Conservation (phyloP, 2,329 filamentous ascomycete species). For the Tolypocladium pustulatum region DNA sequence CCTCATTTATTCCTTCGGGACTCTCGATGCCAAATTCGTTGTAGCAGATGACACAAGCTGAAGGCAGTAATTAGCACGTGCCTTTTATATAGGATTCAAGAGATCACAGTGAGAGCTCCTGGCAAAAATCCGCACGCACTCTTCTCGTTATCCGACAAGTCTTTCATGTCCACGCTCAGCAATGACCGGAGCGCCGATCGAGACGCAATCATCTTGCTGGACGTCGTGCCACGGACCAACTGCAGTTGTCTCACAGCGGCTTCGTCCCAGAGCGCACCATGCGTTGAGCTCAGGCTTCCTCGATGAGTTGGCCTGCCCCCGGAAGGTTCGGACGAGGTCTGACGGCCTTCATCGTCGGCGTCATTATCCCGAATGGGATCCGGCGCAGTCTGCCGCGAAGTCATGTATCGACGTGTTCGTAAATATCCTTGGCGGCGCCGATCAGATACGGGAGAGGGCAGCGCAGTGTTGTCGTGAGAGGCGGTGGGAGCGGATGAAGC, state of each 20-base stretch:
- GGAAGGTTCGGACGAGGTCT: background rate
- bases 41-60: constrained; percentile 55
- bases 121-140: constrained; percentile 26
- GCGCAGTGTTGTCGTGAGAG: background rate
- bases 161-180: constrained; percentile 32
- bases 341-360: constrained; percentile 3
- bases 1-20: constrained; percentile 48
- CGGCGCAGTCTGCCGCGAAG: constrained; percentile 11
- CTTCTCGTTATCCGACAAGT: constrained; percentile 33
- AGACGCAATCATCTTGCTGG: constrained; percentile 36
- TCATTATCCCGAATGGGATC: constrained; percentile 13
- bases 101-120: background rate
- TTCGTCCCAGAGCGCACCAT: constrained; percentile 13
- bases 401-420: constrained; percentile 15
- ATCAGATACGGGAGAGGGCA: constrained; percentile 11
- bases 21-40: constrained; percentile 47
- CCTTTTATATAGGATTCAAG: background rate
- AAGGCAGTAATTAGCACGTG: background rate
- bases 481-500: background rate
- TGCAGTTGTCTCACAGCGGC: constrained; percentile 30
- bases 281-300: background rate
- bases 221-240: constrained; percentile 31
- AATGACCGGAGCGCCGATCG: constrained; percentile 34
- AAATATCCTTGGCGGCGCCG: constrained; percentile 14
- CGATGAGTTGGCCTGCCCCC: background rate